These are phyloP conservation scores for Zygoascus tannicola DNA, from an alignment of 805 yeast genomes.

Conservation along the genomic window DNA sequence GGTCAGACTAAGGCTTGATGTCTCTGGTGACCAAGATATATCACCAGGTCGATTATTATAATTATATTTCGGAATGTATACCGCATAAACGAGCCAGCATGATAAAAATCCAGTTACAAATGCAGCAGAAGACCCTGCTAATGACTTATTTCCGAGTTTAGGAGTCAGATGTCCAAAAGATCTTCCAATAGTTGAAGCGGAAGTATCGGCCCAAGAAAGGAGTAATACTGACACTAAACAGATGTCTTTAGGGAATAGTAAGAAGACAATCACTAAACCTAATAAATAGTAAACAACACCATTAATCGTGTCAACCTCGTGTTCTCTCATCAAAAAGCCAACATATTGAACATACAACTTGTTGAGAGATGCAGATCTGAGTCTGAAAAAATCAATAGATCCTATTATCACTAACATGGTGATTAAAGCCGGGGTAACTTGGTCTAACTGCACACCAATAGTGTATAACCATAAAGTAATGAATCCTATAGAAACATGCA, in stretches of 20 bases:
- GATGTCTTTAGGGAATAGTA: constrained; percentile 70
- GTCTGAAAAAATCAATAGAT: constrained; percentile 57
- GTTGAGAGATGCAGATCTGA: constrained; percentile 55
- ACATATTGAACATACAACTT: constrained; percentile 52
- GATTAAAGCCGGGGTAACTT: constrained; percentile 52
- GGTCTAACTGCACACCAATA: constrained; percentile 43
- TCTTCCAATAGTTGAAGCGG: constrained; percentile 91
- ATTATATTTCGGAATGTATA: constrained; percentile 55
- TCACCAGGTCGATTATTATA: constrained; percentile 42
- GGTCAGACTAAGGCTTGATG: constrained; percentile 47
- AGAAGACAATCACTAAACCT: constrained; percentile 67
- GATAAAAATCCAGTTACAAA: constrained; percentile 59
- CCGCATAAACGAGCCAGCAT: constrained; percentile 63
- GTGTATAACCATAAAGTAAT: constrained; percentile 67
- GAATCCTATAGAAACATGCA: constrained; percentile 86
- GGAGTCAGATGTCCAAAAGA: constrained; percentile 78
- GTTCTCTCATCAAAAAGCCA: constrained; percentile 79
- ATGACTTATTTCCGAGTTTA: constrained; percentile 62
- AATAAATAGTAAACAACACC: constrained; percentile 84
- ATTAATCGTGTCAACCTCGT: constrained; percentile 56
- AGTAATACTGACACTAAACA: constrained; percentile 64
- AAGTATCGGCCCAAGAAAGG: constrained; percentile 95
- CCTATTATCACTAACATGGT: constrained; percentile 49
- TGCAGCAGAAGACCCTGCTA: constrained; percentile 89
- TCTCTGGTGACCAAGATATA: constrained; percentile 55